Conservation (phyloP, 139 green algal species). For the Volvox reticuliferus region DNA sequence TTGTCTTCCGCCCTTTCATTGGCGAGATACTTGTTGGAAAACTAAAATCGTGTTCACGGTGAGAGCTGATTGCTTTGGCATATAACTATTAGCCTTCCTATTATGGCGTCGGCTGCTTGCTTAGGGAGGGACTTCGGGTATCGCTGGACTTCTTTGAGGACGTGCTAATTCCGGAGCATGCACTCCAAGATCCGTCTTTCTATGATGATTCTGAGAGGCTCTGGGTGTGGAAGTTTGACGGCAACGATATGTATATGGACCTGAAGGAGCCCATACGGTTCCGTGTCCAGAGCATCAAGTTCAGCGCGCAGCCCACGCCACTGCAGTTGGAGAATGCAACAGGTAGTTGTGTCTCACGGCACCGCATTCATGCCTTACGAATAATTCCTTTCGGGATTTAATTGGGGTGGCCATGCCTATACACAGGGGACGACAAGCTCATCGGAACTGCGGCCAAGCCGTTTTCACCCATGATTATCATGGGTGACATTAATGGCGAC, state of each 20-base stretch:
- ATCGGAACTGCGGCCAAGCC: conserved; percentile 62
- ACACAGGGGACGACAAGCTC: conserved; percentile 54
- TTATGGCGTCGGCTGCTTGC: background rate
- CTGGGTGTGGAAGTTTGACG: conserved; percentile 88
- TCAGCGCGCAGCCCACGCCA: conserved; percentile 56
- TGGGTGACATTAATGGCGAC: conserved; percentile 79
- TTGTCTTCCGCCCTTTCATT: conserved; percentile 93
- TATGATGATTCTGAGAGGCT: conserved; percentile 79
- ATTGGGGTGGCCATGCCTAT: background rate
- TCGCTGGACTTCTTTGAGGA: conserved; percentile 95
- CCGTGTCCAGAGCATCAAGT: conserved; percentile 53
- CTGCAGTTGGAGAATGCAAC: conserved; percentile 42
- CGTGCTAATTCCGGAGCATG: conserved; percentile 83
- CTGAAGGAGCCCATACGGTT: conserved; percentile 64
- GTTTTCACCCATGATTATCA: conserved; percentile 69
- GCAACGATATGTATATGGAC: conserved; percentile 88
- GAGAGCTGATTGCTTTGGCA: no score
- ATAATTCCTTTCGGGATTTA: background rate
- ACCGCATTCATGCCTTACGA: background rate
- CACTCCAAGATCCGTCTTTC: conserved; percentile 72
- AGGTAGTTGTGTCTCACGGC: background rate
- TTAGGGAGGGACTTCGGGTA: conserved; percentile 77
- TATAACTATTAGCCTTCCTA: no score
- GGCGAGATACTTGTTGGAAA: conserved; percentile 89
- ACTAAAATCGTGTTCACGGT: conserved; percentile 75